Conservation (phyloP, 192 early-diverging fungal genomes). For the Dimargaris cristalligena region DNA sequence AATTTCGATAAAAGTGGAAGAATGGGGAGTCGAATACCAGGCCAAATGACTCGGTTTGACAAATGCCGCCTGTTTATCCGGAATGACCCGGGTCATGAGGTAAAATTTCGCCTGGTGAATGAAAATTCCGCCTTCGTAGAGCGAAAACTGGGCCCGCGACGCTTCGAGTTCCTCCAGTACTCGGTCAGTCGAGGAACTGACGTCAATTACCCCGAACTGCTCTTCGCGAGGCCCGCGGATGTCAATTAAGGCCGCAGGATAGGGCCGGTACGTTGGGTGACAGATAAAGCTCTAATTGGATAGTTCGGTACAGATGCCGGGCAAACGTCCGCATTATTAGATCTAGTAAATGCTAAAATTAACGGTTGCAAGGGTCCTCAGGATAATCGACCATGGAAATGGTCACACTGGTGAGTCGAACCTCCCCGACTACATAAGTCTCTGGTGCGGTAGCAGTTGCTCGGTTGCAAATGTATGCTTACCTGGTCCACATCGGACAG, state of each 20-base stretch:
- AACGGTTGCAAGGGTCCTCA: background rate
- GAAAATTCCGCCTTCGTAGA: constrained; percentile 32
- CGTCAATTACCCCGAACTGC: constrained; percentile 30
- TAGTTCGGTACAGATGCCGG: too few species aligned
- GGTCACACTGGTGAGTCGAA: background rate
- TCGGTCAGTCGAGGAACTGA: constrained; percentile 18
- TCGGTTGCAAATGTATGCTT: background rate
- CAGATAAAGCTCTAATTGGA: constrained; percentile 23
- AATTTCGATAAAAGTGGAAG: background rate
- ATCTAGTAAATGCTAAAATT: background rate
- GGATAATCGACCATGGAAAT: background rate
- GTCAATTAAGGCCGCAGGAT: constrained; percentile 25
- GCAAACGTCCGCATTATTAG: too few species aligned
- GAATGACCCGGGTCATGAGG: background rate
- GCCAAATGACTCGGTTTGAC: background rate
- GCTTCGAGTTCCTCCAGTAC: constrained; percentile 36
- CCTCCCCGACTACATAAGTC: background rate
- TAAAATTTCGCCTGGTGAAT: background rate
- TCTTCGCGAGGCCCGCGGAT: constrained; percentile 34
- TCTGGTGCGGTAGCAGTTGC: background rate
- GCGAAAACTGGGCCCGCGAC: constrained; percentile 29
- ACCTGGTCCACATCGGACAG: constrained; percentile 6
- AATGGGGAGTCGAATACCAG: background rate
- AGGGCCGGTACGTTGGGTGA: constrained; percentile 23
- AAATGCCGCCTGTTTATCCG: background rate